phyloP scores from a whole-genome alignment of 306 rosid genomes.

The Prunus armeniaca region DNA sequence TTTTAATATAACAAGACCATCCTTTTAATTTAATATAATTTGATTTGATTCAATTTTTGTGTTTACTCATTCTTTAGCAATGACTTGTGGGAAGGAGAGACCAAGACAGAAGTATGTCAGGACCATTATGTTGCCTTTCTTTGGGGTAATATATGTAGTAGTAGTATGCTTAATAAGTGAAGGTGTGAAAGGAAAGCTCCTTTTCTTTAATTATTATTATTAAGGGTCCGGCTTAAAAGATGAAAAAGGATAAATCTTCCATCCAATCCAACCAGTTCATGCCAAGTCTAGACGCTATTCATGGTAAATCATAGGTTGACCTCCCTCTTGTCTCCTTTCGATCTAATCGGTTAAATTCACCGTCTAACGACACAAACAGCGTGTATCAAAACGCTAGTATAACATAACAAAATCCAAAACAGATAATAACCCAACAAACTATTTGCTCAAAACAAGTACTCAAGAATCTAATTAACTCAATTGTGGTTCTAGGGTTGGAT shows the following conservation, averaged over 20 bases:
- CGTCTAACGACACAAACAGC: too few relatives aligned
- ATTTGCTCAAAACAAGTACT: too few relatives aligned
- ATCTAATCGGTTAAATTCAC: neutral
- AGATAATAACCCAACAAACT: too few relatives aligned
- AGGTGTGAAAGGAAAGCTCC: slow-evolving; percentile 8
- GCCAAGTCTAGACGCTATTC: slow-evolving; percentile 21
- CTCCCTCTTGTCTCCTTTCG: slow-evolving; percentile 36
- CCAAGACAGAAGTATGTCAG: slow-evolving; percentile 7
- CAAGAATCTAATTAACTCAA: too few relatives aligned
- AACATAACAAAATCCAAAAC: too few relatives aligned
- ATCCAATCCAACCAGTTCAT: slow-evolving; percentile 26
- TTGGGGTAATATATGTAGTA: neutral
- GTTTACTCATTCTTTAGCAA: slow-evolving; percentile 17
- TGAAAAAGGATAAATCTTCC: too few relatives aligned
- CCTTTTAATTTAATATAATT: neutral
- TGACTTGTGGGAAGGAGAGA: slow-evolving; percentile 1
- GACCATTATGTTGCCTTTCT: slow-evolving; percentile 11
- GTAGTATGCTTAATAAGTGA: neutral
- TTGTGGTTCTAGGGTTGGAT: too few relatives aligned
- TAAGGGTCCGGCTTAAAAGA: neutral
- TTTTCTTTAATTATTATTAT: neutral
- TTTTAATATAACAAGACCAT: slow-evolving; percentile 5
- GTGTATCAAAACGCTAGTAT: too few relatives aligned
- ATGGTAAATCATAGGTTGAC: slow-evolving; percentile 34
- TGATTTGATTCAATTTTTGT: neutral